Percentiles rank a stretch among this genome's conserved stretches.
These are phyloP conservation scores for Mycena metata DNA, from an alignment of 768 basidiomycete genomes.

Conservation along the genomic window DNA sequence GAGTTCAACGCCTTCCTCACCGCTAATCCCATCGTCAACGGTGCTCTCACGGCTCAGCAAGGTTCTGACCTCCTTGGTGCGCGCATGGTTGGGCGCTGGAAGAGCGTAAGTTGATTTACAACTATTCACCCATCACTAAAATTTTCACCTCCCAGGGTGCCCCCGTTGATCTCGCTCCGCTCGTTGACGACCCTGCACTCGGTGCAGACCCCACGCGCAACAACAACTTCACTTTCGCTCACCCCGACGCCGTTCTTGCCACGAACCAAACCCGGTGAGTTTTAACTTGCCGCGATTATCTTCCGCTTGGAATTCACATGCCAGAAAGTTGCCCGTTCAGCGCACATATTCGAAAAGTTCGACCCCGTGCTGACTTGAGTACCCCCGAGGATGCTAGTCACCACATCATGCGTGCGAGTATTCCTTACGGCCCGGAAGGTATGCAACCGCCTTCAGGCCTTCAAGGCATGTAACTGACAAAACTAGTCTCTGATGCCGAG, in stretches of 20 bases:
- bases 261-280: slow-evolving; percentile 21
- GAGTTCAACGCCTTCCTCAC: slow-evolving; percentile 63
- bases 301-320: not conserved
- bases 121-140: not conserved
- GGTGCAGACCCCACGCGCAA: slow-evolving; percentile 24
- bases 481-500: slow-evolving; percentile 52
- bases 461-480: not conserved
- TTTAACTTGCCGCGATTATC: not conserved
- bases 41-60: slow-evolving; percentile 52
- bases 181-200: slow-evolving; percentile 23
- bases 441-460: not conserved
- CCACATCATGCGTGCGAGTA: slow-evolving; percentile 49
- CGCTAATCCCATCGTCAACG: slow-evolving; percentile 54
- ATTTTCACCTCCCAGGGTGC: slow-evolving; percentile 17
- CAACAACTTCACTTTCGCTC: slow-evolving; percentile 30
- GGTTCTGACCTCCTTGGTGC: slow-evolving; percentile 65
- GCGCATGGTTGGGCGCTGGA: slow-evolving; percentile 68
- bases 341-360: slow-evolving; percentile 36
- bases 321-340: slow-evolving; percentile 11
- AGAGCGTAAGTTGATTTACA: slow-evolving; percentile 53
- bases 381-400: slow-evolving; percentile 33
- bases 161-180: slow-evolving; percentile 24
- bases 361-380: slow-evolving; percentile 43
- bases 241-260: slow-evolving; percentile 1
- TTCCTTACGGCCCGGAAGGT: slow-evolving; percentile 51